Base-by-base conservation (phyloP, 2,329 filamentous ascomycete species). In the Fusarium papillatum region DNA sequence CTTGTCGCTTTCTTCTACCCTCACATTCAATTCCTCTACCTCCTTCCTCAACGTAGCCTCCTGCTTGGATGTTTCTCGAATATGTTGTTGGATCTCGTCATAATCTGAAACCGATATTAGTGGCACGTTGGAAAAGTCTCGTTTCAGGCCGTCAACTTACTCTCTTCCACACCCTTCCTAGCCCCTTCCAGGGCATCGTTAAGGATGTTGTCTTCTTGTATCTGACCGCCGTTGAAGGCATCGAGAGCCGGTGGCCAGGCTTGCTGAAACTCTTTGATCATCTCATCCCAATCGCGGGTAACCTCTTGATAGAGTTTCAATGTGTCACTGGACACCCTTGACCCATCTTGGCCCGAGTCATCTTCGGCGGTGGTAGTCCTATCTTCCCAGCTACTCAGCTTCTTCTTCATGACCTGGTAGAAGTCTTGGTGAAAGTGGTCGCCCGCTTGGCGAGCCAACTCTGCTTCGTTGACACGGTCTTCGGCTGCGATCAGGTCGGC, bases 131-230 rank as follows among this genome's bases (percentile, higher is more conserved):
- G 26, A n/a, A 31, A 34, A 8, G 17, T 13, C 19, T 57, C 19
- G 11, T 34, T 31, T 48, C 17, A 26, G 22, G 29, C 16, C 4
- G n/a, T 31, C 22, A 13, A 72, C 70, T 60, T 60, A 72, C 70
- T 46, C 4, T 62, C 57, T 31, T 19, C 26, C 22, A 60, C 7
- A 8, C 34, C 41, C 11, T 38, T 29, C 26, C 26, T 13, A 7
- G 66, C 50, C n/a, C 24, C 39, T 2, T 69, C 41, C 50, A 66
- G 39, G 7, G 24, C 11, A 17, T 19, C 24, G 6, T 39, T 24
- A 4, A 17, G 34, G 13, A 66, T 34, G 9, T 26, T 11, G 34
- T 71, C 29, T 24, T 14, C 22, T 16, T 48, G 19, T 8, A 69
- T 34, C 36, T 61, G 46, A 4, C 46, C 69, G 5, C 13, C n/a